Evolutionary conservation across 345 rosid genomes (phyloP), one percentile per base, ranked within the genome.

Genomic region (Ceriops zippeliana): DNA sequence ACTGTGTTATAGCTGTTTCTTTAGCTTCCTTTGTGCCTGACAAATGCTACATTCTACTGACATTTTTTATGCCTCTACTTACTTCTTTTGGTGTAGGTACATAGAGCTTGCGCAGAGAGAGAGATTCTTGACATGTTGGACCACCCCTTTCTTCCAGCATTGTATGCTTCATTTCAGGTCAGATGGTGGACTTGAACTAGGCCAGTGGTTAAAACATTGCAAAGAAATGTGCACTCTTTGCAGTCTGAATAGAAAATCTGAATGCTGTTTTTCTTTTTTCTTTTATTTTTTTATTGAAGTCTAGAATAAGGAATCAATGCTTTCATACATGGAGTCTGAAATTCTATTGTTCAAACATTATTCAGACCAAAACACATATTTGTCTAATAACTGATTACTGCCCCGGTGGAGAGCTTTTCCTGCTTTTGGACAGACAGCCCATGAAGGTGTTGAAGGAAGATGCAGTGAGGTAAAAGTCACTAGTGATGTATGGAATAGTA

Each of bases 91-190:
- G 32, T 51, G 37, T 80, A 93, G 98, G 98, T 93, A 6, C 98
- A 93, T 71, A 91, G 98, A 82, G 98, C 97, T 60, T 88, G 97
- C 70, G 93, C 98, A 67, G 98, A 93, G 81, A 81, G 98, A 66
- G 95, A 91, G 66, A 91, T 93, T 71, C 97, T 93, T 0, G 96
- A 93, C 73, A 79, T 86, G 86, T 85, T 93, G 83, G 98, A 93
- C 82, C 98, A 93, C 75, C 97, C 98, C 76, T 93, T 93, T 72
- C 95, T 93, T 78, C 98, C 98, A 54, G 97, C 98, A 63, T 76
- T 93, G 30, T 93, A 93, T 74, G 98, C 98, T 83, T 93, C 98
- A 62, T 93, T 91, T 82, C 98, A 87, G 98, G 97, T 93, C 46
- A 30, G 68, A 52, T 49, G 57, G 27, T 64, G 47, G 38, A 20